Base-by-base conservation (phyloP, 208 protist species). In the Naegleria fowleri region DNA sequence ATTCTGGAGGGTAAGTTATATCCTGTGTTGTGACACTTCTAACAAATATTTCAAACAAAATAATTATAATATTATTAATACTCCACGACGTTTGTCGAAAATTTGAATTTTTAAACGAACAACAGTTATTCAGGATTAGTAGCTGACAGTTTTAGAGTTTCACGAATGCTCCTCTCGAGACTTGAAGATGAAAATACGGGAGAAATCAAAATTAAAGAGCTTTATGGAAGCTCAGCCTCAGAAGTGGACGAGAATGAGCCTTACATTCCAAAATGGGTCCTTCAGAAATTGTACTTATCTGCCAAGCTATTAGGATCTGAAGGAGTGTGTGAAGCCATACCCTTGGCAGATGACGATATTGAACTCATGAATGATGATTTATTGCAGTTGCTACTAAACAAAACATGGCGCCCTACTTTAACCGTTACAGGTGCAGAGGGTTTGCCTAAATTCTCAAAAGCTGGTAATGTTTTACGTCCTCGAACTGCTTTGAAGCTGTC, bases 391-490 rank as follows among this genome's bases (percentile, higher is more conserved):
- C 93, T 97, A 43, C 91, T 98, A 85, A 93, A 94, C 48, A 98
- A 97, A 91, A 96, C 95, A 38, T 99, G 97, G 97, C 96, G 96
- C 91, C 97, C 98, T 48, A 94, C 92, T 87, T 91, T 99, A 25
- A 96, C 96, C 39, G 94, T 99, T 29, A 96, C 94, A 67, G 98
- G 98, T 16, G 94, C 93, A 33, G 93, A 94, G 33, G 97, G 97
- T 92, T 90, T 99, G 33, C 98, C 97, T 41, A 90, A 93, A 15
- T 91, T 94, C 40, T 88, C 91, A 15, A 95, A 90, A 25, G 97
- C 96, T 39, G 97, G 97, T 52, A 99, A 99, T 92, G 98, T 99
- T 6, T 95, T 98, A 86, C 95, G 97, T 86, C 93, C 95, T 52
- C 85, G 94, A 43, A 98, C 97, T 38, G 92, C 94, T 16, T n/a